phyloP scores from a whole-genome alignment of 129 eudicot genomes.

The Flaveria ramosissima region DNA sequence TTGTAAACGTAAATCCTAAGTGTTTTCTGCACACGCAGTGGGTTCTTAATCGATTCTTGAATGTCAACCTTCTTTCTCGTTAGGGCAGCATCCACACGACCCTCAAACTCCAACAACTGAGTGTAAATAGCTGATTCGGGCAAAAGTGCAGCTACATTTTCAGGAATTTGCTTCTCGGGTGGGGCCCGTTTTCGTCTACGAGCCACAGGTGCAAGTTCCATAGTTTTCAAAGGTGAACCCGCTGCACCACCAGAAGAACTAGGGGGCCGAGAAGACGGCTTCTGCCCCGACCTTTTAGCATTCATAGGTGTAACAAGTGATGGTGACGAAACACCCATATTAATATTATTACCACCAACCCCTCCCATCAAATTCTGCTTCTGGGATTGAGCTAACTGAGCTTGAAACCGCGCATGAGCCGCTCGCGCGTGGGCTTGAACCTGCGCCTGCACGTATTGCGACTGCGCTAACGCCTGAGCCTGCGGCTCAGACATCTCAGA shows the following conservation, averaged over 20 bases:
- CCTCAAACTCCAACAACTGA: constrained; percentile 73
- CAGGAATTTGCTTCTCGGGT: constrained; percentile 68
- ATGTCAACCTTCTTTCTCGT: constrained; percentile 72
- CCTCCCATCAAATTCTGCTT: constrained; percentile 16
- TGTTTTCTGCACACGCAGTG: constrained; percentile 58
- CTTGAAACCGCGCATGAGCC: constrained; percentile 29
- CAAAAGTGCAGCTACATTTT: constrained; percentile 66
- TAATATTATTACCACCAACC: constrained; percentile 16
- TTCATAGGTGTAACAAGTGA: constrained; percentile 52
- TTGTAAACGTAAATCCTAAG: constrained; percentile 73
- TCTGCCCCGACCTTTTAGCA: constrained; percentile 52
- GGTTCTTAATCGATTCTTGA: constrained; percentile 61
- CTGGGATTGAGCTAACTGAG: constrained; percentile 33
- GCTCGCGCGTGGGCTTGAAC: constrained; percentile 36
- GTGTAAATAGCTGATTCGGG: constrained; percentile 86
- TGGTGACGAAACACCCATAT: constrained; percentile 51
- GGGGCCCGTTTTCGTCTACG: constrained; percentile 63
- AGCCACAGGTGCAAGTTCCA: constrained; percentile 88
- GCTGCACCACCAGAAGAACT: constrained; percentile 62
- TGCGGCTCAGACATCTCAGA: constrained; percentile 51
- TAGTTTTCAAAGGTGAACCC: constrained; percentile 74
- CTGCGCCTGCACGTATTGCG: constrained; percentile 49
- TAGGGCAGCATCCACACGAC: constrained; percentile 75
- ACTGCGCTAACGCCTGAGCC: constrained; percentile 54
- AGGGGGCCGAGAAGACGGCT: constrained; percentile 57